Conservation (phyloP, 306 rosid species). For the Abrus pulchellus region DNA sequence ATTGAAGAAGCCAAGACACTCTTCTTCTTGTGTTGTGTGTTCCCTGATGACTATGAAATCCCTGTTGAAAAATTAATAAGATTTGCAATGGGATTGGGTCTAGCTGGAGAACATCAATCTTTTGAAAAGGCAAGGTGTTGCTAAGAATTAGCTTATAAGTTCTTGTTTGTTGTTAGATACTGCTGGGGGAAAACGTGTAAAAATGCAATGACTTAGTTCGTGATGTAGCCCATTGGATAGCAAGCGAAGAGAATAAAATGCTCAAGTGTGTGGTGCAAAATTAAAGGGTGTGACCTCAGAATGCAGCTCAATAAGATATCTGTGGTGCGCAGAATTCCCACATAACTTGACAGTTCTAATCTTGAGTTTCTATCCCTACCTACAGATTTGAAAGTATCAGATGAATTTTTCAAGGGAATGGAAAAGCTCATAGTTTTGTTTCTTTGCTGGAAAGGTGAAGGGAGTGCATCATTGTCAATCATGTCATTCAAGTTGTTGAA, state of each 20-base stretch:
- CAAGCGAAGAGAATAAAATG: neutral
- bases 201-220: slow-evolving; percentile 38
- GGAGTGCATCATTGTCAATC: too few species aligned
- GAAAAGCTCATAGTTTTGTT: too few species aligned
- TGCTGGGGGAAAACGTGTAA: neutral
- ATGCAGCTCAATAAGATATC: neutral
- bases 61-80: neutral
- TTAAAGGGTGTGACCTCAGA: neutral
- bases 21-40: too few species aligned
- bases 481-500: neutral
- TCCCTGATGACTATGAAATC: too few species aligned
- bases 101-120: neutral
- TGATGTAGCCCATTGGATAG: neutral
- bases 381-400: too few species aligned
- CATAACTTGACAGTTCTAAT: neutral
- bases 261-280: neutral
- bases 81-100: slow-evolving; percentile 17
- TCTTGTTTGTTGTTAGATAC: slow-evolving; percentile 21
- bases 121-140: slow-evolving; percentile 1
- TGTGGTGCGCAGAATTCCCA: neutral
- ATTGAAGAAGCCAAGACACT: neutral
- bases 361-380: slow-evolving; percentile 14
- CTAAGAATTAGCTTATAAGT: neutral
- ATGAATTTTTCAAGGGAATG: too few species aligned
- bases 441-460: too few species aligned